phyloP scores from a whole-genome alignment of 2,329 filamentous ascomycete genomes.

The Xylaria sp. region DNA sequence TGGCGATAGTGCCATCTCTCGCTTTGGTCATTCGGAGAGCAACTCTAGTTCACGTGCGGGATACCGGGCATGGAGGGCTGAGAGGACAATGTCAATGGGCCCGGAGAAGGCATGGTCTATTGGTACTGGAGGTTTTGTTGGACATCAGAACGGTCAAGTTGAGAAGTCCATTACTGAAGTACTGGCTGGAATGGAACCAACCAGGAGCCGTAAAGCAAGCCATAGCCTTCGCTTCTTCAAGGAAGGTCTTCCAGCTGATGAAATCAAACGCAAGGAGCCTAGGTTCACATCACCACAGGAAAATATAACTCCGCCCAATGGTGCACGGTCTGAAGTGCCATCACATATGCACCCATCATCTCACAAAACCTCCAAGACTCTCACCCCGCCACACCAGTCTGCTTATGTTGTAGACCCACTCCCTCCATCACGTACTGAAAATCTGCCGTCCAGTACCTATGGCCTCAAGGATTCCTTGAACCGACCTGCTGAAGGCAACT shows the following conservation, averaged over 20 bases:
- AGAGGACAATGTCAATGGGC: constrained; percentile 51
- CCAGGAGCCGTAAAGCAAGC: constrained; percentile 70
- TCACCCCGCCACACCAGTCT: constrained; percentile 33
- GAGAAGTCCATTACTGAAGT: constrained; percentile 69
- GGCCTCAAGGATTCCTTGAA: constrained; percentile 22
- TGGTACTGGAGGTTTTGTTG: constrained; percentile 55
- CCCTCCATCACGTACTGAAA: constrained; percentile 27
- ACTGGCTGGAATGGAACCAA: constrained; percentile 65
- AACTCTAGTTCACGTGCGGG: constrained; percentile 38
- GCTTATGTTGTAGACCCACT: constrained; percentile 37
- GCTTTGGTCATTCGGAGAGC: constrained; percentile 29
- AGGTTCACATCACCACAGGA: constrained; percentile 46
- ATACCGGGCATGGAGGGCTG: constrained; percentile 47
- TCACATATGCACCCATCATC: constrained; percentile 24
- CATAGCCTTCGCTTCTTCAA: constrained; percentile 72
- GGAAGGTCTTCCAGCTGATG: constrained; percentile 67
- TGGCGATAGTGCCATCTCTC: constrained; percentile 20
- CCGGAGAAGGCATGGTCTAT: constrained; percentile 70
- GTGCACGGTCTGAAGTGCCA: constrained; percentile 33
- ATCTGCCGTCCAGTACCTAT: constrained; percentile 28
- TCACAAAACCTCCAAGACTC: constrained; percentile 29
- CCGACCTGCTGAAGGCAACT: constrained; percentile 32
- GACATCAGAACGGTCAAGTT: constrained; percentile 61
- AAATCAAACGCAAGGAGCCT: constrained; percentile 58
- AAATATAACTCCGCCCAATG: constrained; percentile 47